Evolutionary conservation across 2,329 filamentous ascomycete genomes (phyloP).

Genomic region (Talaromyces sp.): DNA sequence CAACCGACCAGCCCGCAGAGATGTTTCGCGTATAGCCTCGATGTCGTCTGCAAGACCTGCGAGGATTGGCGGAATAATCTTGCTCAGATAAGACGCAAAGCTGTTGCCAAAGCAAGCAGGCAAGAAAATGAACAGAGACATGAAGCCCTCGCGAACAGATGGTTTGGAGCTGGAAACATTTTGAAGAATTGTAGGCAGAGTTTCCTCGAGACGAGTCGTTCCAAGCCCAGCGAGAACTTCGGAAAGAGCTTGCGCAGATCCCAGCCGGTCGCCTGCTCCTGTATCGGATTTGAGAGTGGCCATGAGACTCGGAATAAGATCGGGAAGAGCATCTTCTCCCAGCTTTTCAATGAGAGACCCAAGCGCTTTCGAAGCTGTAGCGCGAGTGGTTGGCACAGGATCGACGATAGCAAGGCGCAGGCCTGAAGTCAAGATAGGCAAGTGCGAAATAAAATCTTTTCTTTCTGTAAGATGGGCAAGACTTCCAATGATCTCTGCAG

Average conservation of each 20-base stretch:
- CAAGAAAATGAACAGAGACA: constrained; percentile 99
- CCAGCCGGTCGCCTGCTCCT: constrained; percentile 89
- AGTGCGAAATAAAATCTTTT: constrained; percentile 83
- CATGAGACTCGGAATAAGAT: constrained; percentile 97
- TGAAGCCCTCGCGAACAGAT: constrained; percentile 92
- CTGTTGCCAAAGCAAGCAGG: constrained; percentile 98
- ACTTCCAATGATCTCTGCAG: constrained; percentile 95
- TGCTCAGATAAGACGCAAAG: constrained; percentile 90
- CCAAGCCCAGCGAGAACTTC: constrained; percentile 94
- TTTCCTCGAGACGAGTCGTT: constrained; percentile 88
- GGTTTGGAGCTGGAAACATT: constrained; percentile 90
- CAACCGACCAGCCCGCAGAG: constrained; percentile 83
- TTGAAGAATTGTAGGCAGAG: constrained; percentile 88
- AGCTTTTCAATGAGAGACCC: constrained; percentile 97
- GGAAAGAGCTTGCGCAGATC: constrained; percentile 91
- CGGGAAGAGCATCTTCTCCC: constrained; percentile 90
- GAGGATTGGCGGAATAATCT: constrained; percentile 92
- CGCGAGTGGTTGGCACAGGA: constrained; percentile 90
- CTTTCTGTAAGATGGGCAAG: constrained; percentile 94
- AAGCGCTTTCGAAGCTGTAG: constrained; percentile 90
- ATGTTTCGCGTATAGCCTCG: constrained; percentile 95
- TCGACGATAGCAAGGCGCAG: constrained; percentile 86
- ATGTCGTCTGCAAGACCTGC: constrained; percentile 91
- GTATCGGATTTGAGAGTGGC: constrained; percentile 95
- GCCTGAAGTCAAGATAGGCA: constrained; percentile 87